Evolutionary conservation across 495 filamentous ascomycete species (phyloP), one percentile per base, ranked within the genome.

Genomic region (Tuber magnatum): DNA sequence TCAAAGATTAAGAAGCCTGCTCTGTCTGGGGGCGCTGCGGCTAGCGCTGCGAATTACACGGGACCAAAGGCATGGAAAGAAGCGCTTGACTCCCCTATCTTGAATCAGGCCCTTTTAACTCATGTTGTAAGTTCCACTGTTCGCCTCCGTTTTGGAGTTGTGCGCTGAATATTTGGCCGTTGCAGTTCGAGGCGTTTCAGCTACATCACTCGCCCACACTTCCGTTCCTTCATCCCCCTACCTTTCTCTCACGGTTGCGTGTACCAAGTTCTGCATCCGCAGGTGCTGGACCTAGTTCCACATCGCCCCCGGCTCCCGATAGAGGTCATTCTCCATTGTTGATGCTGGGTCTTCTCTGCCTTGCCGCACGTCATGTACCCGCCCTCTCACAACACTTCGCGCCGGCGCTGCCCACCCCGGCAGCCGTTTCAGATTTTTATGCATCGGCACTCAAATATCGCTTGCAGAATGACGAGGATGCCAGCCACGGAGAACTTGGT

Each of bases 181-280:
- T 84, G 44, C 82, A 93, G 76, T 92, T 93, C 78, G 92, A 94
- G 76, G 88, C 93, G 70, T 97, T 93, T 83, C 90, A 93, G 84
- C 86, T 92, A 24, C 92, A 97, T 83, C 94, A 91, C 81, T 91
- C 91, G 0, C 91, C 92, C 0, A 89, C 94, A 70, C 86, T 97
- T 70, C 92, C 93, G 4, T 97, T 97, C 82, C 85, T 97, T 28
- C 92, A 95, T 79, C 87, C 92, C 22, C 90, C 91, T 1, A 92
- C 91, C 0, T 91, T 96, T 80, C 85, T 88, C 75, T 85, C 85
- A 71, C 91, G 91, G 81, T 85, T 88, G 76, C 86, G 85, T 71
- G 79, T 86, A 46, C 74, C 84, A 68, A 84, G 85, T 73, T 75
- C 76, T 43, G 35, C 56, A 40, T 65, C 75, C 22, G 73, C 65